These are phyloP conservation scores for Viridothelium virens DNA, from an alignment of 495 filamentous ascomycete genomes.

Conservation along the genomic window DNA sequence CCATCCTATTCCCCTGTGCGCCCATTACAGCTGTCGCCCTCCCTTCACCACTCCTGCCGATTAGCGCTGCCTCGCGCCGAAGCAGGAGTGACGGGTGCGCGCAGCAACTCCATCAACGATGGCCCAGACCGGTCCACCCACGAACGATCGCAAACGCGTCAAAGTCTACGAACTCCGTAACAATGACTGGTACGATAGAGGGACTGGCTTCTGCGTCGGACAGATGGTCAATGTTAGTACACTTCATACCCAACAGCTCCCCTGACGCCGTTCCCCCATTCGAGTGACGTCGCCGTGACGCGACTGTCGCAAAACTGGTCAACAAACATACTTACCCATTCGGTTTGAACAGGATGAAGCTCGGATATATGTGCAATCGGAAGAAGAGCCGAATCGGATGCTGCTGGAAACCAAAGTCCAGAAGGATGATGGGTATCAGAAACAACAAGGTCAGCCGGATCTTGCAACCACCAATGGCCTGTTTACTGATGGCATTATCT, in stretches of 20 bases:
- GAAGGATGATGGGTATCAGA: conserved; percentile 95
- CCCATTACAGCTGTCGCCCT: conserved; percentile 3
- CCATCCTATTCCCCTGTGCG: conserved; percentile 7
- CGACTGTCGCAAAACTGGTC: not conserved
- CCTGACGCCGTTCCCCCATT: not conserved
- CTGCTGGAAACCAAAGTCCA: conserved; percentile 83
- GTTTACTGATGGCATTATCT: conserved; percentile 12
- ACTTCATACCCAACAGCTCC: not conserved
- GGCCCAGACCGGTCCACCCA: conserved; percentile 77
- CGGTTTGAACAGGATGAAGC: conserved; percentile 58
- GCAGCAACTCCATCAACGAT: conserved; percentile 40
- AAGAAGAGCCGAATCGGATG: conserved; percentile 76
- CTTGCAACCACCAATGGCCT: not conserved
- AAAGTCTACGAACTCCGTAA: conserved; percentile 98
- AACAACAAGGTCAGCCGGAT: conserved; percentile 75
- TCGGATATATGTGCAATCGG: conserved; percentile 83
- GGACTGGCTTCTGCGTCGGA: conserved; percentile 90
- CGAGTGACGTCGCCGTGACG: not conserved
- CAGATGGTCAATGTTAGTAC: conserved; percentile 43
- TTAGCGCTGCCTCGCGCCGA: conserved; percentile 26
- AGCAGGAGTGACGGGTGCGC: conserved; percentile 27
- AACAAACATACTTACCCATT: conserved; percentile 18
- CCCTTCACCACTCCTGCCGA: conserved; percentile 19
- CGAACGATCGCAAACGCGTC: conserved; percentile 88
- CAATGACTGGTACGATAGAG: conserved; percentile 98